Percentiles rank a stretch among this genome's conserved stretches.
phyloP scores from a whole-genome alignment of 129 eudicot genomes.

The Deinandra increscens region DNA sequence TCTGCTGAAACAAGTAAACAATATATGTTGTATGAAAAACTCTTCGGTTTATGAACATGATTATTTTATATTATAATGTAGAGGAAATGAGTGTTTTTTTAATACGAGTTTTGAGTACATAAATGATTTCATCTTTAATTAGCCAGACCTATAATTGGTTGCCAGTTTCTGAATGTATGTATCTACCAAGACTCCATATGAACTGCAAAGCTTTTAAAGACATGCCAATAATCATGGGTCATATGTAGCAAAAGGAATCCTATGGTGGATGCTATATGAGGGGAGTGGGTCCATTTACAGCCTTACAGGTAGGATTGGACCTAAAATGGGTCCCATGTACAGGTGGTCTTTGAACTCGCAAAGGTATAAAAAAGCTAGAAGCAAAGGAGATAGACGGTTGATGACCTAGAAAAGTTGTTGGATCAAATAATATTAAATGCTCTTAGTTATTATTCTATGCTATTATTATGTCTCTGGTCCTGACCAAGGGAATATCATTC shows the following conservation, averaged over 20 bases:
- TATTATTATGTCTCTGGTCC: constrained; percentile 29
- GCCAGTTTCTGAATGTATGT: constrained; percentile 5
- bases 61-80: constrained; percentile 14
- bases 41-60: constrained; percentile 12
- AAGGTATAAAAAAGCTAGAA: constrained; percentile 7
- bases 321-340: constrained; percentile 32
- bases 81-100: constrained; percentile 23
- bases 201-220: neutral
- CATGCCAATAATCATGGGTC: constrained; percentile 19
- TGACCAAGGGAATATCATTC: constrained; percentile 7
- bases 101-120: neutral
- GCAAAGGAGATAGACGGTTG: constrained; percentile 25
- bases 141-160: neutral
- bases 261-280: constrained; percentile 9
- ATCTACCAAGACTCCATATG: constrained; percentile 12
- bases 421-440: constrained; percentile 28
- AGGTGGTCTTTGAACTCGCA: constrained; percentile 26
- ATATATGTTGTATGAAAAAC: constrained; percentile 31
- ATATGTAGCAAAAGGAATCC: constrained; percentile 35
- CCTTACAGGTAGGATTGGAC: constrained; percentile 7
- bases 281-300: constrained; percentile 22
- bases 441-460: constrained; percentile 16
- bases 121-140: neutral
- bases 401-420: constrained; percentile 28
- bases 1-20: constrained; percentile 28